Conservation (phyloP, 805 yeast species). For the Pichia nakasei region DNA sequence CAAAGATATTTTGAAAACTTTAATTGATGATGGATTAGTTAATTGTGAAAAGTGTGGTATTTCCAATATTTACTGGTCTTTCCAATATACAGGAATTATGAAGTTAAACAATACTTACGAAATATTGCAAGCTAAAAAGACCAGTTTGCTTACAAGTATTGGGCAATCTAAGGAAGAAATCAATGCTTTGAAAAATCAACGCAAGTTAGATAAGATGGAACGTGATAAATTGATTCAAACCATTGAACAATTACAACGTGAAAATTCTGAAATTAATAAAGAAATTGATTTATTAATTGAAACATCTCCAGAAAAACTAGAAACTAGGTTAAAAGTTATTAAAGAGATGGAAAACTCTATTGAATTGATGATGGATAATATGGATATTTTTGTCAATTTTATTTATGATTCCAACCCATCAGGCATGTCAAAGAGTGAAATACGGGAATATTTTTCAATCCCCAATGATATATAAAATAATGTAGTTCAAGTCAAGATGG, state of each 20-base stretch:
- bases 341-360: slow-evolving; percentile 5
- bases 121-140: slow-evolving; percentile 7
- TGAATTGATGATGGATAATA: slow-evolving; percentile 28
- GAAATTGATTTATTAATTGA: background rate
- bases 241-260: slow-evolving; percentile 10
- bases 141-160: slow-evolving; percentile 4
- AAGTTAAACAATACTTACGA: slow-evolving; percentile 9
- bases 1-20: slow-evolving; percentile 38
- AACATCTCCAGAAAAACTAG: slow-evolving; percentile 3
- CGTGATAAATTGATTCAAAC: slow-evolving; percentile 5
- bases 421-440: slow-evolving; percentile 22
- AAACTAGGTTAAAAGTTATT: background rate
- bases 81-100: slow-evolving; percentile 24
- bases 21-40: slow-evolving; percentile 42
- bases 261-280: slow-evolving; percentile 7
- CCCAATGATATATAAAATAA: slow-evolving; percentile 21
- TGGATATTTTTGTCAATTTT: slow-evolving; percentile 32
- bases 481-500: no score
- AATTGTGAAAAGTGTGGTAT: slow-evolving; percentile 48
- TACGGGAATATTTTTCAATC: slow-evolving; percentile 33
- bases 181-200: slow-evolving; percentile 5
- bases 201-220: background rate
- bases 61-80: slow-evolving; percentile 44
- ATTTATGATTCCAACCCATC: slow-evolving; percentile 22
- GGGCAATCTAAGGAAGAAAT: slow-evolving; percentile 10